A percentile compares a stretch with the other conserved stretches of the same genome.
These are phyloP conservation scores for Musa acuminata DNA, from an alignment of 176 grass and related monocot species.

Conservation along the genomic window DNA sequence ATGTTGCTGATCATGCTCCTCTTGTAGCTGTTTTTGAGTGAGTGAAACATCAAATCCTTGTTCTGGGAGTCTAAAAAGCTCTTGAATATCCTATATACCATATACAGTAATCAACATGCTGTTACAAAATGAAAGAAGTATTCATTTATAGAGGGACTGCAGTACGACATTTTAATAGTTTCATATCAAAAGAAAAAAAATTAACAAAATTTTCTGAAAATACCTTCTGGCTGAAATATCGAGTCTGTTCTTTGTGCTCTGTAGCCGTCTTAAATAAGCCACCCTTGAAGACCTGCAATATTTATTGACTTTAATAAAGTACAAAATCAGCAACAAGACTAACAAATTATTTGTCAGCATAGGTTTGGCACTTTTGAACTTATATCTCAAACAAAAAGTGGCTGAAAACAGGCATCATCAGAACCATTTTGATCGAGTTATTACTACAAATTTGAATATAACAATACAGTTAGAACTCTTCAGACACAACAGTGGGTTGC, in stretches of 20 bases:
- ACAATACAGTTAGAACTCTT: background rate
- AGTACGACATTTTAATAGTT: too few relatives aligned
- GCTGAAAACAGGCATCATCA: too few relatives aligned
- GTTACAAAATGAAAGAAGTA: background rate
- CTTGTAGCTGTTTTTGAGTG: conserved; percentile 63
- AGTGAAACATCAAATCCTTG: conserved; percentile 92
- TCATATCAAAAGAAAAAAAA: background rate
- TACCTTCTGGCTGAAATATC: conserved; percentile 89
- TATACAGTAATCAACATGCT: background rate
- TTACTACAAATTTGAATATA: background rate
- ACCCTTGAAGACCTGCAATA: conserved; percentile 68
- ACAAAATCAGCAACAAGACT: too few relatives aligned
- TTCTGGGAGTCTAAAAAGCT: conserved; percentile 71
- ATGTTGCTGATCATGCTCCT: conserved; percentile 71
- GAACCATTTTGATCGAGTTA: too few relatives aligned
- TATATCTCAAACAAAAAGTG: too few relatives aligned
- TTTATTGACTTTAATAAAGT: background rate
- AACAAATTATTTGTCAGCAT: too few relatives aligned
- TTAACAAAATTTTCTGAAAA: background rate
- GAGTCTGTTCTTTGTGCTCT: conserved; percentile 84
- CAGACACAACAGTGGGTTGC: background rate
- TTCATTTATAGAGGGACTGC: too few relatives aligned
- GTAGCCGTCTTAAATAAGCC: conserved; percentile 86
- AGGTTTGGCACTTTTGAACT: too few relatives aligned
- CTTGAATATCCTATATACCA: conserved; percentile 56